phyloP scores from a whole-genome alignment of 192 early-diverging fungal genomes.

The Gaertneriomyces semiglobifer region DNA sequence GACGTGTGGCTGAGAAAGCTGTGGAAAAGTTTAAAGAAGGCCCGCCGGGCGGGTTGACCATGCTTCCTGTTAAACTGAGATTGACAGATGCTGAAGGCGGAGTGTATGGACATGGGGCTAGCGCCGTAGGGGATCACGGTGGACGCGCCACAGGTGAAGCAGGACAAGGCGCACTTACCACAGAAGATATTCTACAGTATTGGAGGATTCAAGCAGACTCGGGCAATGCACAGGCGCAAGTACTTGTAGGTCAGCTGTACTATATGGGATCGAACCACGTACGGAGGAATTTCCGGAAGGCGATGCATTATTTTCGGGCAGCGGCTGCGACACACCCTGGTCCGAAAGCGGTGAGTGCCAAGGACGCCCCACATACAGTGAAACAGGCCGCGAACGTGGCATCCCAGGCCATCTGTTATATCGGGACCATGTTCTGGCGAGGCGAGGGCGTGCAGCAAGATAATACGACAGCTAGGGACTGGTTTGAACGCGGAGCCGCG shows the following conservation, averaged over 20 bases:
- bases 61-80: constrained; percentile 64
- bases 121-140: constrained; percentile 48
- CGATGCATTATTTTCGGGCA: constrained; percentile 55
- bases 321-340: constrained; percentile 52
- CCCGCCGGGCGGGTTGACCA: constrained; percentile 70
- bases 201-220: constrained; percentile 66
- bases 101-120: constrained; percentile 80
- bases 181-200: constrained; percentile 75
- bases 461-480: constrained; percentile 66
- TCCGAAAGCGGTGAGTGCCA: background rate
- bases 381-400: constrained; percentile 44
- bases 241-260: constrained; percentile 73
- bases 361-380: constrained; percentile 14
- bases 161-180: constrained; percentile 22
- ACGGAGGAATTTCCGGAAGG: constrained; percentile 57
- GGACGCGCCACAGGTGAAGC: constrained; percentile 27
- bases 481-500: constrained; percentile 71
- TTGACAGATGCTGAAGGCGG: constrained; percentile 79
- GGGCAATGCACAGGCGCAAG: constrained; percentile 58
- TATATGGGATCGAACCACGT: constrained; percentile 68
- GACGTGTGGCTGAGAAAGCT: constrained; percentile 72
- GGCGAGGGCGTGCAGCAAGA: constrained; percentile 72
- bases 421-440: constrained; percentile 86
- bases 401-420: constrained; percentile 70
- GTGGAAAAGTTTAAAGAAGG: constrained; percentile 66